Evolutionary conservation across 225 moss, liverwort and hornwort genomes (phyloP), one percentile per base, ranked within the genome.

Genomic region (Pseudisothecium myosuroides): DNA sequence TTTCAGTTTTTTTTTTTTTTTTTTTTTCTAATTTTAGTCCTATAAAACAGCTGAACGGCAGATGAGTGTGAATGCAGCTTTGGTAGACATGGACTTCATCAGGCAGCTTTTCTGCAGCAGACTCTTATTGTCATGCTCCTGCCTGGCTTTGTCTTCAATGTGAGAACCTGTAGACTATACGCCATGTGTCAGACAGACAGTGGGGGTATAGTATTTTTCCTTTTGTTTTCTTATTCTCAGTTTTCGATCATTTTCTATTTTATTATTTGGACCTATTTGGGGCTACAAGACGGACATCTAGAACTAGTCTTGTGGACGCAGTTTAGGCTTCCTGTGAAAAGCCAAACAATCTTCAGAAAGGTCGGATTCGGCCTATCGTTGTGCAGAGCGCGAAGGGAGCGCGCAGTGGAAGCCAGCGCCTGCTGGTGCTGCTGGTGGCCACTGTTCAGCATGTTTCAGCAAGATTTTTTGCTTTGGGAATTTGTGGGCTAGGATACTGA

Each of bases 311-410:
- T 20, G 55, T 22, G 55, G 36, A 74, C 31, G 56, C 19, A 24
- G 54, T 13, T 18, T 63, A 54, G 77, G 63, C 52, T 87, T 14
- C 4, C 79, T 78, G 65, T 24, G 87, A 83, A 76, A 88, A 88
- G 88, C 88, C 88, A 88, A 88, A 81, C 82, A 82, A 52, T 62
- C 88, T 82, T 81, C 87, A 73, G 88, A 82, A 88, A 88, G 80
- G 82, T 50, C 15, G 52, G 4, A 60, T 73, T 50, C 71, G 82
- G 61, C 88, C 88, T 88, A 73, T 88, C 81, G 58, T 29, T 2
- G 59, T 12, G 10, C 80, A 80, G 68, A 36, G 66, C 5, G 54
- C 5, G 54, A 36, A 36, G n/a, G 50, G 29, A 47, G 28, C 9
- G 71, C n/a, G 7, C 65, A 45, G 54, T 5, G 34, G 54, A 77